Evolutionary conservation across 2,329 filamentous ascomycete genomes (phyloP).

Genomic region (Graphilbum ipis-grandicollis): DNA sequence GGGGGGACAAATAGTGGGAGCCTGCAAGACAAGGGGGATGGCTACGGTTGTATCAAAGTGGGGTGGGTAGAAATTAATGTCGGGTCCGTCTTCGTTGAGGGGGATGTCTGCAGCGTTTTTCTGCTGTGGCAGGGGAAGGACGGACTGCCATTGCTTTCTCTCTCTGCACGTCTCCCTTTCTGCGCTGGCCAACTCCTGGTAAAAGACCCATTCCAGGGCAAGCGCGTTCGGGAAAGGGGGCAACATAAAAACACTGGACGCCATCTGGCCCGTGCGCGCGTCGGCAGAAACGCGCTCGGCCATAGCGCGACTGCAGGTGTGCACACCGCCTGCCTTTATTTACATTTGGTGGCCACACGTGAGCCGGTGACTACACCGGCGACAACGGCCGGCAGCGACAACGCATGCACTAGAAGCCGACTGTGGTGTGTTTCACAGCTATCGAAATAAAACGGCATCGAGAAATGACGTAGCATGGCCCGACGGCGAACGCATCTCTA

Average conservation of each 20-base stretch:
- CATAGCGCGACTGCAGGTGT: slow-evolving; percentile 4
- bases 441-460: no score
- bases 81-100: neutral
- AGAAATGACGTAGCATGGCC: no score
- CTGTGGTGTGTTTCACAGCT: no score
- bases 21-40: slow-evolving; percentile 3
- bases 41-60: slow-evolving; percentile 2
- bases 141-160: no score
- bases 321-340: neutral
- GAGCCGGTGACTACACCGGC: no score
- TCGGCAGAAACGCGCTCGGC: slow-evolving; percentile 4
- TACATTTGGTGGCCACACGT: neutral
- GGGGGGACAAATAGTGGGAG: slow-evolving; percentile 3
- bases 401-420: no score
- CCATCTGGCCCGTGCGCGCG: slow-evolving; percentile 7
- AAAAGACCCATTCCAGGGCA: neutral
- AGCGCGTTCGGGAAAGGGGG: slow-evolving; percentile 1
- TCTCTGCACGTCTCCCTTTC: no score
- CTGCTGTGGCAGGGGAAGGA: no score
- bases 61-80: slow-evolving; percentile 1
- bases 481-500: no score
- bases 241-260: slow-evolving; percentile 2
- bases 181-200: neutral
- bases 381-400: no score
- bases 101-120: neutral